phyloP scores from a whole-genome alignment of 192 early-diverging fungal genomes.

The Rhizophagus prolifer region DNA sequence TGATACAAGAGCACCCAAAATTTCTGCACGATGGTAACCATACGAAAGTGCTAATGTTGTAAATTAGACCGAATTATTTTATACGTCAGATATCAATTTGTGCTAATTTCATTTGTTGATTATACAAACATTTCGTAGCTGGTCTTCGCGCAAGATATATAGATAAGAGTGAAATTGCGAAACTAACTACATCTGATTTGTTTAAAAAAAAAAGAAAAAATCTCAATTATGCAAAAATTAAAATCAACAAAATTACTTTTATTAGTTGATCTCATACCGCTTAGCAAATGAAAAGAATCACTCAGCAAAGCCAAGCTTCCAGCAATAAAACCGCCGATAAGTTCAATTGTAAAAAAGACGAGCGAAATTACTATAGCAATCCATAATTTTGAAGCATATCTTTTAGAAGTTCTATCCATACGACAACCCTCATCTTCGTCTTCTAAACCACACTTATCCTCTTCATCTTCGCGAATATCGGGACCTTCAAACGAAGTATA shows the following conservation, averaged over 20 bases:
- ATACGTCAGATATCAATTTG: constrained; percentile 4
- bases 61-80: constrained; percentile 6
- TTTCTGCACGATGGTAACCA: constrained; percentile 77
- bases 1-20: constrained; percentile 75
- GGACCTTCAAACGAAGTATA: constrained; percentile 20
- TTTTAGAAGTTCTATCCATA: neutral
- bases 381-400: constrained; percentile 22
- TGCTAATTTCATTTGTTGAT: neutral
- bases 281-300: constrained; percentile 76
- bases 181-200: constrained; percentile 65
- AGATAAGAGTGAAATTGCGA: constrained; percentile 67
- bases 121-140: constrained; percentile 57
- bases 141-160: constrained; percentile 61
- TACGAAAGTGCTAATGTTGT: constrained; percentile 50
- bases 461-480: neutral
- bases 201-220: constrained; percentile 1
- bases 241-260: neutral
- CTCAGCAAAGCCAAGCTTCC: constrained; percentile 72
- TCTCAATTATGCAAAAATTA: neutral
- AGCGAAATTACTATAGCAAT: constrained; percentile 59
- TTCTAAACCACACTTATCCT: constrained; percentile 2
- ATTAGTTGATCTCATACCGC: constrained; percentile 39
- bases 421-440: neutral
- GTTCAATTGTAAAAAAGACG: constrained; percentile 63
- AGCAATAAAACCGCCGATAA: constrained; percentile 59